A percentile compares a stretch with the other conserved stretches of the same genome.
These are phyloP conservation scores for Tulasnella sp. DNA, from an alignment of 768 basidiomycete genomes.

Conservation along the genomic window DNA sequence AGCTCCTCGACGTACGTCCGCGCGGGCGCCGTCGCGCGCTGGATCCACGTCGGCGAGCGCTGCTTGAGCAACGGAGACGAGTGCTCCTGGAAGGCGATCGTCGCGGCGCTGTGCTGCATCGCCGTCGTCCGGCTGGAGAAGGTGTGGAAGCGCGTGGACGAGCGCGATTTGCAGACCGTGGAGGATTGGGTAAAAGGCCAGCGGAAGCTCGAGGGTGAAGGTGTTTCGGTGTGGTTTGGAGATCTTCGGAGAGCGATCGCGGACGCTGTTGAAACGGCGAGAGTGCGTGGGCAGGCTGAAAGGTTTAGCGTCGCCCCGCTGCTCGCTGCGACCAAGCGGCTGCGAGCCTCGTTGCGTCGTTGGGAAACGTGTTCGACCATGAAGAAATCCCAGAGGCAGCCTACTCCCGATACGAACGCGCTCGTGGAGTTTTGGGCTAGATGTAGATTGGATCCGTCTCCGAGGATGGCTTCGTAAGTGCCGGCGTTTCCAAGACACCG, in stretches of 20 bases:
- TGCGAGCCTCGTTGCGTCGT: not conserved
- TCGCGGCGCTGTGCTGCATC: slow-evolving; percentile 63
- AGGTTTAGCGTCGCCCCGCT: slow-evolving; percentile 1
- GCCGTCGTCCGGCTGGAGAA: slow-evolving; percentile 75
- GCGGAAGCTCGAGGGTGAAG: slow-evolving; percentile 45
- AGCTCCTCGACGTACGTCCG: slow-evolving; percentile 54
- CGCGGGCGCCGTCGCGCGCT: slow-evolving; percentile 66
- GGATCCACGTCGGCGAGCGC: slow-evolving; percentile 70
- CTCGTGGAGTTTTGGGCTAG: slow-evolving; percentile 22
- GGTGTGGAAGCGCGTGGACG: slow-evolving; percentile 73
- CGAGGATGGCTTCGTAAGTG: slow-evolving; percentile 7
- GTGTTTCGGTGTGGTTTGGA: slow-evolving; percentile 67
- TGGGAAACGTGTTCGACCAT: not conserved
- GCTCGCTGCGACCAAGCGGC: not conserved
- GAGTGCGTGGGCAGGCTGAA: not conserved
- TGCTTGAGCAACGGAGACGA: slow-evolving; percentile 72
- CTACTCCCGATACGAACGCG: not conserved
- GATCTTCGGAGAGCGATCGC: slow-evolving; percentile 49
- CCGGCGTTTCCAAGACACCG: not conserved
- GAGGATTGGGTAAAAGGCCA: slow-evolving; percentile 59
- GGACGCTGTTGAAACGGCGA: slow-evolving; percentile 42
- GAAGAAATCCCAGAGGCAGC: not conserved
- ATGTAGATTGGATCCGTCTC: not conserved
- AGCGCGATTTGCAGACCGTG: slow-evolving; percentile 48
- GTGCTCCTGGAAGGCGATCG: slow-evolving; percentile 73